Evolutionary conservation across 768 basidiomycete genomes (phyloP), one percentile per base, ranked within the genome.

Genomic region (Termitomyces sp.): DNA sequence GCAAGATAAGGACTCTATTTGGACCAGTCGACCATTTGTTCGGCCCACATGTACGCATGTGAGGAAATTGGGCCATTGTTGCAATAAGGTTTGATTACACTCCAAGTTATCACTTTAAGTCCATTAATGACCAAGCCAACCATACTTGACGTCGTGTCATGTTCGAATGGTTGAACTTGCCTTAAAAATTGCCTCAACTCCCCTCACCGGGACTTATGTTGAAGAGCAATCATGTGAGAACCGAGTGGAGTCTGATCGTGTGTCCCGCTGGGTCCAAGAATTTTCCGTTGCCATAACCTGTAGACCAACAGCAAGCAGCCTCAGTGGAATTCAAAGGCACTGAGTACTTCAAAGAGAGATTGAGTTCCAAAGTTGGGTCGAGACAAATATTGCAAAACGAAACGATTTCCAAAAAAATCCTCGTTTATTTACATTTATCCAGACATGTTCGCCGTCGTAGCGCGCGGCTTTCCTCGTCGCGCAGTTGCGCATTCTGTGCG

Each of bases 371-470:
- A 46, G 49, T 50, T 36, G 16, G n/a, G 56, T 35, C 22, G 35
- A 57, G 52, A 52, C 56, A 57, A 57, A 57, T 52, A 57, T n/a
- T 32, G 13, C 57, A 43, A 58, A 58, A 58, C 33, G 28, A 52
- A 36, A 16, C 9, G 49, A 43, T 45, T 36, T 16, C 50, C 50
- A 57, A 49, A 54, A 58, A 58, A 57, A 52, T 20, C 18, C 35
- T 52, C 38, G 9, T 22, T 51, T 13, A 26, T 54, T 36, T 32
- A 3, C n/a, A 41, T 22, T 47, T 20, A 30, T 54, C 18, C 16
- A 16, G 43, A 24, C 47, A 62, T 62, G 62, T 57, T 62, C 50
- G 56, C 62, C 56, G 58, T 60, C 44, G 36, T 62, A 14, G 54
- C 58, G n/a, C 58, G 62, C 45, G 46, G 47, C 20, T 24, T 60